Conservation (phyloP, 495 filamentous ascomycete genomes). For the Saxophila tyrrhenica region DNA sequence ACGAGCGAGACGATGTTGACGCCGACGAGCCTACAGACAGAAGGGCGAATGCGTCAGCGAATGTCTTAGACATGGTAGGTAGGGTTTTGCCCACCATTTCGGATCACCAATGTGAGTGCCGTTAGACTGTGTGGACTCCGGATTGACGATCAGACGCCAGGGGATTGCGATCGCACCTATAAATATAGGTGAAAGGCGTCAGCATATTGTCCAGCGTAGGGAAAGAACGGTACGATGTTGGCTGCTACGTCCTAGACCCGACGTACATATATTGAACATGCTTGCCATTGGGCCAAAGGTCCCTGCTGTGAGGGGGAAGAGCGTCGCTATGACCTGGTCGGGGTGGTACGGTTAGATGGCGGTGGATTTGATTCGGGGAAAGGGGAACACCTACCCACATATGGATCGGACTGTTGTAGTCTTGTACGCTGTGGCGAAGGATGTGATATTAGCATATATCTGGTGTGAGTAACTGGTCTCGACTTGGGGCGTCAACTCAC, state of each 20-base stretch:
- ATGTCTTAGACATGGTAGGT: neutral
- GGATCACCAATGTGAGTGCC: constrained; percentile 56
- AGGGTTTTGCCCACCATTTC: constrained; percentile 45
- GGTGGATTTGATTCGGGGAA: neutral
- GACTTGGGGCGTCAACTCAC: neutral
- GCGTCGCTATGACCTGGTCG: constrained; percentile 69
- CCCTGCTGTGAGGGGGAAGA: constrained; percentile 67
- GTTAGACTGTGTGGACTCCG: constrained; percentile 35
- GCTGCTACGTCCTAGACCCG: no score
- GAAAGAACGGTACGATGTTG: no score
- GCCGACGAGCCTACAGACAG: no score
- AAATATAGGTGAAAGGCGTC: no score
- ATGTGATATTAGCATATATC: neutral
- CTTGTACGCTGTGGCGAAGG: neutral
- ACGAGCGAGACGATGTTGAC: constrained; percentile 64
- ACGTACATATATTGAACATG: constrained; percentile 70
- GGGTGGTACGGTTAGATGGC: neutral
- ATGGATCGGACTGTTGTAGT: constrained; percentile 9
- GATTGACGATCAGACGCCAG: constrained; percentile 55
- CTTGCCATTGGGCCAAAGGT: constrained; percentile 74
- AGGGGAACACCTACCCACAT: constrained; percentile 1
- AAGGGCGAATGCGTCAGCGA: no score
- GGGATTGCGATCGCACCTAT: constrained; percentile 57
- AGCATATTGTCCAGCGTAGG: no score
- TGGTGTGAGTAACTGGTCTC: neutral